These are phyloP conservation scores for Parastagonospora nodorum DNA, from an alignment of 2,329 filamentous ascomycete species.

Conservation along the genomic window DNA sequence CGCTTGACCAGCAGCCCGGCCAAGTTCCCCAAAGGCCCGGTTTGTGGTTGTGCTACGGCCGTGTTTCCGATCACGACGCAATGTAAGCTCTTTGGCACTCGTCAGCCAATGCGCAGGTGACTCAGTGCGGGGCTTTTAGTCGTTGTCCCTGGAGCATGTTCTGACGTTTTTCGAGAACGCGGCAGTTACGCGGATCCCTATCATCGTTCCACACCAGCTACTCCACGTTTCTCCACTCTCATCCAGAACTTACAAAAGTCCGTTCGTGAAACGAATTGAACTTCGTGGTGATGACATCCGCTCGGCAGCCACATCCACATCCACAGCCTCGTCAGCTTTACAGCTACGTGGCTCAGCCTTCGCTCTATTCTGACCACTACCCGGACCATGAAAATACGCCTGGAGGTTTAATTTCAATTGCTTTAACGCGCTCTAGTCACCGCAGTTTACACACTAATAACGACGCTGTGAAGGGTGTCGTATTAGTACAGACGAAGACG, in stretches of 20 bases:
- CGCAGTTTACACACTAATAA: conserved; percentile 26
- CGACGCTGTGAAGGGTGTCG: conserved; percentile 23
- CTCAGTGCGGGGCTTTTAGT: conserved; percentile 16
- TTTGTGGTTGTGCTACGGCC: neutral
- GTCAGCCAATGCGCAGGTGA: conserved; percentile 9
- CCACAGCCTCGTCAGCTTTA: conserved; percentile 18
- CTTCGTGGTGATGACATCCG: neutral
- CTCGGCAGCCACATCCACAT: neutral
- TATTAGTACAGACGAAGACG: conserved; percentile 18
- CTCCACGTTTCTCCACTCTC: neutral
- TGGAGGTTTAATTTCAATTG: conserved; percentile 20
- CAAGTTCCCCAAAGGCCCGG: neutral
- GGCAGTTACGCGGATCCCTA: neutral
- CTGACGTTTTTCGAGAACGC: neutral
- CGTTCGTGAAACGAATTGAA: neutral
- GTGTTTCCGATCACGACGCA: neutral
- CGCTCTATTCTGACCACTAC: conserved; percentile 25
- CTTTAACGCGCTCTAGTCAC: conserved; percentile 19
- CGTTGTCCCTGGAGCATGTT: conserved; percentile 2
- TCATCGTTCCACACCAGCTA: neutral
- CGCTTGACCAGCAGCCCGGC: neutral
- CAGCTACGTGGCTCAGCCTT: conserved; percentile 19
- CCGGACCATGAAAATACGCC: conserved; percentile 21
- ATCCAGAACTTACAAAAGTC: neutral
- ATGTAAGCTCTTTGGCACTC: conserved; percentile 10